Evolutionary conservation across 2,329 filamentous ascomycete species (phyloP).

Genomic region (Calonectria pauciramosa): DNA sequence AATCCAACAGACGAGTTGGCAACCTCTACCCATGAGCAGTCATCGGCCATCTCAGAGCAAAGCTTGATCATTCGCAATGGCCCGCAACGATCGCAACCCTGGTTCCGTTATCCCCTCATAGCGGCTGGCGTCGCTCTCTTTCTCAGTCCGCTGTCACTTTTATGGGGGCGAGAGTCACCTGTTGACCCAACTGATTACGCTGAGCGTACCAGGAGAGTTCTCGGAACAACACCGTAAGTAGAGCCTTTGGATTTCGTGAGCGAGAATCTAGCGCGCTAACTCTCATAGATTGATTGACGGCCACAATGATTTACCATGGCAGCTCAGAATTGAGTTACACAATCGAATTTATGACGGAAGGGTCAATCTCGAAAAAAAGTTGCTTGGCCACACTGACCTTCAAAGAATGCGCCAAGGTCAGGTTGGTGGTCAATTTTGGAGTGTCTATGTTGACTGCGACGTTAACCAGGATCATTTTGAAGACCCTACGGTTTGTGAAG

Average conservation of each 20-base stretch:
- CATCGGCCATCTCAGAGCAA: neutral
- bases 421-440: slow-evolving; percentile 51
- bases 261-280: no score
- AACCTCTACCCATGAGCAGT: neutral
- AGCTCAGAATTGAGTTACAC: slow-evolving; percentile 47
- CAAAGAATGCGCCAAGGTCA: slow-evolving; percentile 44
- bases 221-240: slow-evolving; percentile 31
- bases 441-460: slow-evolving; percentile 45
- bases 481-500: slow-evolving; percentile 37
- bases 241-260: no score
- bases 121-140: slow-evolving; percentile 24
- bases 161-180: slow-evolving; percentile 21
- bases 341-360: slow-evolving; percentile 41
- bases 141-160: slow-evolving; percentile 23
- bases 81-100: neutral
- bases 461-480: slow-evolving; percentile 41
- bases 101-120: slow-evolving; percentile 18
- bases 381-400: slow-evolving; percentile 47
- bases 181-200: slow-evolving; percentile 31
- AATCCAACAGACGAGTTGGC: neutral
- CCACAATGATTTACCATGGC: slow-evolving; percentile 49
- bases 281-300: slow-evolving; percentile 45
- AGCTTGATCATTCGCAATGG: neutral
- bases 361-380: slow-evolving; percentile 31
- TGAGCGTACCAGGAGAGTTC: slow-evolving; percentile 31